phyloP scores from a whole-genome alignment of 805 yeast genomes.

The Kluyveromyces wickerhamii region DNA sequence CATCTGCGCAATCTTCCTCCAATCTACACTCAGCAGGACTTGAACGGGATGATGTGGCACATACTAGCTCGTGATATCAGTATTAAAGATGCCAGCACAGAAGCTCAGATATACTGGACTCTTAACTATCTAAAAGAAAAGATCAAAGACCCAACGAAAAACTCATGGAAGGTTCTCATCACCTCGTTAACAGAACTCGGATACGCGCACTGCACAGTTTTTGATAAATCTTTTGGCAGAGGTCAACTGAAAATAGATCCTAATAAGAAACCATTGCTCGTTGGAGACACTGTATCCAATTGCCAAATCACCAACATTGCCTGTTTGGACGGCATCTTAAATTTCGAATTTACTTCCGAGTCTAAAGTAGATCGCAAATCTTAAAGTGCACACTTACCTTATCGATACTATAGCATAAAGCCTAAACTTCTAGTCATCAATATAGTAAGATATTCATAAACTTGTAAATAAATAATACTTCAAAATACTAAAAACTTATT shows the following conservation, averaged over 20 bases:
- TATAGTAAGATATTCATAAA: too few species aligned
- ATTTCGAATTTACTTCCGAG: slow-evolving; percentile 15
- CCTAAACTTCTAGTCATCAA: too few species aligned
- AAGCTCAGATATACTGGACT: slow-evolving; percentile 33
- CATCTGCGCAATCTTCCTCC: slow-evolving; percentile 25
- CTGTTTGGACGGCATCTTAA: slow-evolving; percentile 36
- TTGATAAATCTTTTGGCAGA: slow-evolving; percentile 24
- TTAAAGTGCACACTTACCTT: too few species aligned
- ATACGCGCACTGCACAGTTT: slow-evolving; percentile 25
- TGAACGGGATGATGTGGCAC: slow-evolving; percentile 35
- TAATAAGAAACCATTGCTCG: slow-evolving; percentile 26
- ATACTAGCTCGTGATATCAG: slow-evolving; percentile 39
- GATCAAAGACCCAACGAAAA: slow-evolving; percentile 7
- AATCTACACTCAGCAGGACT: slow-evolving; percentile 28
- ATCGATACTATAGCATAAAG: too few species aligned
- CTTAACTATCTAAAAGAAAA: slow-evolving; percentile 22
- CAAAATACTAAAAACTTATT: too few species aligned
- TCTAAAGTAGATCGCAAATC: slow-evolving; percentile 2
- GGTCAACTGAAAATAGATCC: slow-evolving; percentile 26
- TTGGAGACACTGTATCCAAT: slow-evolving; percentile 37
- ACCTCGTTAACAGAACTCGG: slow-evolving; percentile 36
- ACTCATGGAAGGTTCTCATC: slow-evolving; percentile 31
- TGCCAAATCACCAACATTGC: slow-evolving; percentile 37
- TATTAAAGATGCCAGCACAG: slow-evolving; percentile 25
- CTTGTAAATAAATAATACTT: too few species aligned